Conservation (phyloP, 306 rosid species). For the Delonix regia region DNA sequence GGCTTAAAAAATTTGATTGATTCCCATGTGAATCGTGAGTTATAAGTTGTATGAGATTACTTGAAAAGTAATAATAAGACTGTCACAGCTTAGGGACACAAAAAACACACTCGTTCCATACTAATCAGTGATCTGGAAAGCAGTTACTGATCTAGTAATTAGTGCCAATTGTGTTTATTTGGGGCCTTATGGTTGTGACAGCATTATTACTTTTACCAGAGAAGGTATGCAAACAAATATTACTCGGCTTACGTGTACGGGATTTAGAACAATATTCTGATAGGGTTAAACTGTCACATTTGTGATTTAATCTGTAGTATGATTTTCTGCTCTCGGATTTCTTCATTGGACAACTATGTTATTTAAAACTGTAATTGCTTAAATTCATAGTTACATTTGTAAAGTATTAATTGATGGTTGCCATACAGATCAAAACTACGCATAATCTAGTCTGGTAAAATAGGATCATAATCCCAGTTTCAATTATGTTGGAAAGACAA, state of each 20-base stretch:
- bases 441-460: conserved; percentile 1
- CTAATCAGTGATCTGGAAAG: too few relatives aligned
- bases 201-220: too few relatives aligned
- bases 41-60: not conserved
- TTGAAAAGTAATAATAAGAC: not conserved
- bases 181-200: too few relatives aligned
- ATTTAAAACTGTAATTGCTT: not conserved
- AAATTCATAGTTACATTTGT: not conserved
- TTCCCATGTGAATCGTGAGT: too few relatives aligned
- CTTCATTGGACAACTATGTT: not conserved
- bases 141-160: too few relatives aligned
- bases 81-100: not conserved
- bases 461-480: not conserved
- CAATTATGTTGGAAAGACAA: not conserved
- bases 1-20: too few relatives aligned
- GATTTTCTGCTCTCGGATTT: not conserved
- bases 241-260: too few relatives aligned
- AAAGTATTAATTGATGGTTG: not conserved
- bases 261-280: not conserved
- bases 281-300: conserved; percentile 1
- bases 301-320: not conserved
- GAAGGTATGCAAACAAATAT: too few relatives aligned
- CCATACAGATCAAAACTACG: not conserved
- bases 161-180: too few relatives aligned
- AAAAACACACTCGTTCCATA: too few relatives aligned